These are phyloP conservation scores for Hypoxylon sp. DNA, from an alignment of 2,329 filamentous ascomycete genomes.

Conservation along the genomic window DNA sequence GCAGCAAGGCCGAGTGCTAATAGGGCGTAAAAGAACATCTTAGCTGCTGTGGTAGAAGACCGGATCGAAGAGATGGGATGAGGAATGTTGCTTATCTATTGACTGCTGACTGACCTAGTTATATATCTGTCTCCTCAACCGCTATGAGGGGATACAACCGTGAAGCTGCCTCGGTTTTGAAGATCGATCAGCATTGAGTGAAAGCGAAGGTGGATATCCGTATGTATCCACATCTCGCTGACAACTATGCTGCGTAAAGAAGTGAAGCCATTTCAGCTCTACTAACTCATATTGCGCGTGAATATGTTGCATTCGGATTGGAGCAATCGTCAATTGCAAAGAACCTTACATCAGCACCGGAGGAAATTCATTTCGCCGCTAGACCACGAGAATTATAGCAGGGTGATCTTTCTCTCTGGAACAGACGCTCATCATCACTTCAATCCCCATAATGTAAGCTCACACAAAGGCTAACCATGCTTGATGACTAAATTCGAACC, in stretches of 20 bases:
- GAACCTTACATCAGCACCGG: constrained; percentile 24
- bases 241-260: constrained; percentile 23
- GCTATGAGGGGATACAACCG: not conserved
- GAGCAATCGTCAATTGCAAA: constrained; percentile 11
- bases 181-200: constrained; percentile 12
- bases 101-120: not conserved
- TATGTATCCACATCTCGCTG: constrained; percentile 27
- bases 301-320: not conserved
- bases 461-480: not conserved
- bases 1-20: constrained; percentile 28
- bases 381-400: constrained; percentile 12
- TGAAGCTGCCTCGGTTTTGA: not conserved
- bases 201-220: constrained; percentile 28
- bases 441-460: constrained; percentile 9
- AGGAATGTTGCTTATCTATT: constrained; percentile 13
- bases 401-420: not conserved
- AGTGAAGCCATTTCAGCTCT: constrained; percentile 14
- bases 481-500: constrained; percentile 17
- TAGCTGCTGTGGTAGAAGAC: constrained; percentile 7
- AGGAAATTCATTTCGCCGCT: constrained; percentile 15
- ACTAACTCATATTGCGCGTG: not conserved
- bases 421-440: not conserved
- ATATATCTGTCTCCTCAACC: constrained; percentile 22
- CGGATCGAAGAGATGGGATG: constrained; percentile 6
- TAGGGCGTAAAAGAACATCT: constrained; percentile 33